These are phyloP conservation scores for Amniculicola lignicola DNA, from an alignment of 495 filamentous ascomycete genomes.

Conservation along the genomic window DNA sequence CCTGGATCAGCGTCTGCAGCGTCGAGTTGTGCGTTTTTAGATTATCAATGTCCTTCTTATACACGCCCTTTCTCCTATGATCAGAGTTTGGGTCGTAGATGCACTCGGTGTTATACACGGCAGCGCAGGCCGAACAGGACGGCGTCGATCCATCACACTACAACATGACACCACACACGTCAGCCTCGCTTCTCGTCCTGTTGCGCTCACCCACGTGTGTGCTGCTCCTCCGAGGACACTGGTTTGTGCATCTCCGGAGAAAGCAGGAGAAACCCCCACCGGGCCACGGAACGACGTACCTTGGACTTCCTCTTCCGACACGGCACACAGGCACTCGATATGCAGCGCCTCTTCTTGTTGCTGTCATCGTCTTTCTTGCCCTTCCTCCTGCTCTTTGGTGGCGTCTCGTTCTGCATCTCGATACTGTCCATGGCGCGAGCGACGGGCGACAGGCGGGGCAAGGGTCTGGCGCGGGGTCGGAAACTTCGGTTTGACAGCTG, in stretches of 20 bases:
- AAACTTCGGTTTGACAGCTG: too few relatives aligned
- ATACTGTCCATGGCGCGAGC: conserved; percentile 5
- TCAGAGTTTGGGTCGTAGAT: conserved; percentile 95
- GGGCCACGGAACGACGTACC: conserved; percentile 41
- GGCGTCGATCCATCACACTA: conserved; percentile 90
- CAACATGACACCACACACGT: conserved; percentile 14
- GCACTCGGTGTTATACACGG: conserved; percentile 90
- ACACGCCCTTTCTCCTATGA: conserved; percentile 92
- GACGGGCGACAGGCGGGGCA: not conserved
- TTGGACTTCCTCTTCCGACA: conserved; percentile 89
- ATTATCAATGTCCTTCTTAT: conserved; percentile 89
- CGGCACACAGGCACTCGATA: conserved; percentile 90
- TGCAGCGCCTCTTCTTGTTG: conserved; percentile 73
- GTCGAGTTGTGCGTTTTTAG: conserved; percentile 85
- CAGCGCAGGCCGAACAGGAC: conserved; percentile 89
- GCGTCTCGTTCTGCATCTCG: not conserved
- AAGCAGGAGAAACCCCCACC: not conserved
- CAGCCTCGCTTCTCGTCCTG: not conserved
- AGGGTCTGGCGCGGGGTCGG: too few relatives aligned
- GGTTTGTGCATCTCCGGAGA: conserved; percentile 16
- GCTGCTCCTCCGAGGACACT: too few relatives aligned
- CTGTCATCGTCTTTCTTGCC: conserved; percentile 36
- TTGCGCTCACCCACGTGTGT: too few relatives aligned
- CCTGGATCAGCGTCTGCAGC: conserved; percentile 85
- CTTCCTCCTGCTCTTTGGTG: conserved; percentile 28